phyloP scores from a whole-genome alignment of 2,329 filamentous ascomycete genomes.

The Alternaria sp. region DNA sequence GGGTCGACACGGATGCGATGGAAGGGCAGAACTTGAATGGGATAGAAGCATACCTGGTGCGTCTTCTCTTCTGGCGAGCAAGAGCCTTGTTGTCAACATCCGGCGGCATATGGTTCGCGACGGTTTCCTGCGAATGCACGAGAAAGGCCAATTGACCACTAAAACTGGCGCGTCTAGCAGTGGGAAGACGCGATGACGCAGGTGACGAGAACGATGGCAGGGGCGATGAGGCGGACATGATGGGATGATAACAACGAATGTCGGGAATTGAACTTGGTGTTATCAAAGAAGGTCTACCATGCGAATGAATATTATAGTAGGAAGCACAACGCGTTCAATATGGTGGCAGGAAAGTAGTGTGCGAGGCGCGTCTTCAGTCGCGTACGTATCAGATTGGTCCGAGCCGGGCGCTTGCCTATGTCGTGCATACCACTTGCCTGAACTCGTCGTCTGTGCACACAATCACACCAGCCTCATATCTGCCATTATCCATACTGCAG shows the following conservation, averaged over 20 bases:
- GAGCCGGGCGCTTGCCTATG: conserved; percentile 26
- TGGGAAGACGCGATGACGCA: conserved; percentile 27
- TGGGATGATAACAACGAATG: conserved; percentile 6
- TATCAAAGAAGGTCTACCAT: conserved; percentile 21
- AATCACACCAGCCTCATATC: conserved; percentile 13
- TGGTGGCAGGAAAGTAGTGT: conserved; percentile 40
- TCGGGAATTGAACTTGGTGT: background rate
- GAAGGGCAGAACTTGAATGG: conserved; percentile 19
- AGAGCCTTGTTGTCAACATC: conserved; percentile 68
- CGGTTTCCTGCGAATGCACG: conserved; percentile 66
- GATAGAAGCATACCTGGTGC: conserved; percentile 64
- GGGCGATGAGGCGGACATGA: conserved; percentile 37
- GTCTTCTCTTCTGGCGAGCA: conserved; percentile 67
- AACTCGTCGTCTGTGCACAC: conserved; percentile 21
- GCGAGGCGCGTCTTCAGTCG: conserved; percentile 25
- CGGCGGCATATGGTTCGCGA: conserved; percentile 65
- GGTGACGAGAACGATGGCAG: conserved; percentile 40
- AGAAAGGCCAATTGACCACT: conserved; percentile 62
- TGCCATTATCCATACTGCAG: conserved; percentile 2
- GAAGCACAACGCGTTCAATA: conserved; percentile 27
- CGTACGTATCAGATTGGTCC: conserved; percentile 23
- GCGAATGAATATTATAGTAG: conserved; percentile 17
- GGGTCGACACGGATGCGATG: conserved; percentile 28
- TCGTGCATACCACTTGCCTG: conserved; percentile 24
- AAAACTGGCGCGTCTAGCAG: conserved; percentile 39